A percentile compares a stretch with the other conserved stretches of the same genome.
Evolutionary conservation across 2,329 filamentous ascomycete species (phyloP).

Genomic region (Botrytis fragariae): DNA sequence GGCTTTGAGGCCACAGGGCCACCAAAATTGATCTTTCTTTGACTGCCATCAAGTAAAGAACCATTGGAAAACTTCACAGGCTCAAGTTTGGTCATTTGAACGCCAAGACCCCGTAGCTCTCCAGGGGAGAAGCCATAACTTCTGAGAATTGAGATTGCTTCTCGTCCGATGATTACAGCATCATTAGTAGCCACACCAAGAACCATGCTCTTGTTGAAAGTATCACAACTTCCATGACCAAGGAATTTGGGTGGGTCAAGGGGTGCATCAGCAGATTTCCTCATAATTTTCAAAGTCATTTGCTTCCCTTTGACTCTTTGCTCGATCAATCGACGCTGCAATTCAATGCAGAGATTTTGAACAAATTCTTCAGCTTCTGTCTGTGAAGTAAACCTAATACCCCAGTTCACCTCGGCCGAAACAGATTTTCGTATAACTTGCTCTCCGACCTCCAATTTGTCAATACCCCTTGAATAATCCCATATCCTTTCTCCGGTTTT

Average conservation of each 20-base stretch:
- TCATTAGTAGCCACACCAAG: slow-evolving; percentile 84
- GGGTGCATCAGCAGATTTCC: slow-evolving; percentile 79
- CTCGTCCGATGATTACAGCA: slow-evolving; percentile 68
- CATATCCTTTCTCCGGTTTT: slow-evolving; percentile 91
- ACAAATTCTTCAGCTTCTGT: slow-evolving; percentile 94
- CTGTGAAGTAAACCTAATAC: slow-evolving; percentile 89
- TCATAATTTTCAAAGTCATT: slow-evolving; percentile 93
- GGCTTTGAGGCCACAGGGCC: slow-evolving; percentile 44
- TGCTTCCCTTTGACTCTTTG: slow-evolving; percentile 85
- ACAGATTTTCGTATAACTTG: slow-evolving; percentile 87
- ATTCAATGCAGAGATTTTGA: slow-evolving; percentile 76
- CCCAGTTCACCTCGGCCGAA: slow-evolving; percentile 97
- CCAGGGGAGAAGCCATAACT: slow-evolving; percentile 83
- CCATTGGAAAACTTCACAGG: slow-evolving; percentile 59
- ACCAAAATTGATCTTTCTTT: slow-evolving; percentile 74
- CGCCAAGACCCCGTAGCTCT: slow-evolving; percentile 86
- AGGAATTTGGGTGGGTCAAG: slow-evolving; percentile 90
- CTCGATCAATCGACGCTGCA: slow-evolving; percentile 75
- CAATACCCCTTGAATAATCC: slow-evolving; percentile 87
- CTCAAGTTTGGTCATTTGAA: slow-evolving; percentile 92
- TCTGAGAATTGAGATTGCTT: slow-evolving; percentile 80
- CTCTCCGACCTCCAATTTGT: slow-evolving; percentile 80
- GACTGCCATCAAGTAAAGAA: slow-evolving; percentile 67
- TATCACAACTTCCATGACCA: slow-evolving; percentile 92
- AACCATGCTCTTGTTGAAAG: slow-evolving; percentile 80